These are phyloP conservation scores for Phanerochaete carnosa DNA, from an alignment of 768 basidiomycete genomes.

Conservation along the genomic window DNA sequence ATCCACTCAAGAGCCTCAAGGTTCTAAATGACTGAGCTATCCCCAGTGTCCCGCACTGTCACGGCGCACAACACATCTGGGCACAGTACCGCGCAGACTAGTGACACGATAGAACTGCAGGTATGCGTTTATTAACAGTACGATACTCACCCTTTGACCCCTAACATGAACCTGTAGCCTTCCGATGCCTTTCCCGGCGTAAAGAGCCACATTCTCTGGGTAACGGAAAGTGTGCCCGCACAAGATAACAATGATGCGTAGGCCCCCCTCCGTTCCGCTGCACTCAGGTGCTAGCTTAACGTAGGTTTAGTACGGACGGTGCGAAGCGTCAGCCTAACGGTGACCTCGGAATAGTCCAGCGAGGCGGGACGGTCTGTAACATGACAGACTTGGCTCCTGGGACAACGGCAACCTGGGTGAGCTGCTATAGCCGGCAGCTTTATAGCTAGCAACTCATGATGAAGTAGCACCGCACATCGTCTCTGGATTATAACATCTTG, in stretches of 20 bases:
- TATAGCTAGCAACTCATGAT: background rate
- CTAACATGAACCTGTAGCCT: background rate
- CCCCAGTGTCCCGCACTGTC: conserved; percentile 47
- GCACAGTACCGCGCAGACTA: conserved; percentile 36
- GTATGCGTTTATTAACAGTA: background rate
- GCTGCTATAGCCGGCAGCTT: conserved; percentile 1
- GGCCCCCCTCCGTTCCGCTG: conserved; percentile 3
- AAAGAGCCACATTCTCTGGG: conserved; percentile 42
- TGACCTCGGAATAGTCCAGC: conserved; percentile 40
- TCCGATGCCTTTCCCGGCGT: conserved; percentile 24
- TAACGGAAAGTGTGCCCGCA: conserved; percentile 47
- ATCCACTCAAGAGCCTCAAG: too few relatives aligned
- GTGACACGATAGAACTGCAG: background rate
- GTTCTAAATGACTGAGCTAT: conserved; percentile 22
- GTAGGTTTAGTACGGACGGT: conserved; percentile 46
- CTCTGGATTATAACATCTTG: conserved; percentile 61
- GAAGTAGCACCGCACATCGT: conserved; percentile 44
- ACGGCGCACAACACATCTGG: conserved; percentile 46
- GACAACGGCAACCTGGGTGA: conserved; percentile 45
- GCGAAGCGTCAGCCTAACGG: conserved; percentile 36
- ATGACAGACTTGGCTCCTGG: conserved; percentile 57
- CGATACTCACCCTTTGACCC: background rate
- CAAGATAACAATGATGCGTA: conserved; percentile 51
- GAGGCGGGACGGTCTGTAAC: conserved; percentile 44
- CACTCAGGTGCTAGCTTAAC: background rate